These are phyloP conservation scores for Suillus subaureus DNA, from an alignment of 768 basidiomycete species.

Conservation along the genomic window DNA sequence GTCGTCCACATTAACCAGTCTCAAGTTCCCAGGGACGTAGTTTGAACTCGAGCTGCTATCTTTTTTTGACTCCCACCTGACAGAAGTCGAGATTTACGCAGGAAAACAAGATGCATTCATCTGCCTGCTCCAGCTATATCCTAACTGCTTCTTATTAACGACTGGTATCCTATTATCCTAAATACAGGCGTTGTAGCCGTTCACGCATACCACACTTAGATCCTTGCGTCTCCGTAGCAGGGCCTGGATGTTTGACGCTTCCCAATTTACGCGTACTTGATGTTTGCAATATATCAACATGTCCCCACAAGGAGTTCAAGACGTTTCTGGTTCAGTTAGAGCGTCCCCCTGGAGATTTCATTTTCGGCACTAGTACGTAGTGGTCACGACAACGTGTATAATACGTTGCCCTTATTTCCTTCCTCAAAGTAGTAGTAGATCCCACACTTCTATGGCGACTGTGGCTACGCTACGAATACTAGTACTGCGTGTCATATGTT, in stretches of 20 bases:
- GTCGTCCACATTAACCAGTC: no score
- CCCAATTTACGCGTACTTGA: slow-evolving; percentile 16
- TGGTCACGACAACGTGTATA: slow-evolving; percentile 13
- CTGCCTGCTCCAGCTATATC: slow-evolving; percentile 18
- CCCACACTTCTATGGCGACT: not conserved
- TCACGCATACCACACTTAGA: not conserved
- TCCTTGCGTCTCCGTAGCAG: not conserved
- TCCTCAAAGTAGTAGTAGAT: slow-evolving; percentile 11
- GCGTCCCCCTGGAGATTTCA: slow-evolving; percentile 25
- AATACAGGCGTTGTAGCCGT: not conserved
- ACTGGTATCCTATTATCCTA: not conserved
- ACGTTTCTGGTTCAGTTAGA: slow-evolving; percentile 22
- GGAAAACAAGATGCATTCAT: no score
- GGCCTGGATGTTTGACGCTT: slow-evolving; percentile 2
- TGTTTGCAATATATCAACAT: slow-evolving; percentile 13
- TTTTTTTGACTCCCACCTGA: no score
- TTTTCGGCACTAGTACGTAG: slow-evolving; percentile 13
- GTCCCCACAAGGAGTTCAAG: slow-evolving; percentile 20
- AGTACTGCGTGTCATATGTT: not conserved
- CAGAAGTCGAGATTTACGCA: no score
- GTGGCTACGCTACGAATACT: not conserved
- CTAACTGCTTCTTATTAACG: slow-evolving; percentile 13
- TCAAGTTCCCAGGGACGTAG: no score
- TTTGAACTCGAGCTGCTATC: no score
- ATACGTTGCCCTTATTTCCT: slow-evolving; percentile 20